Conservation (phyloP, 441 rosid genomes). For the Gossypium lobatum region DNA sequence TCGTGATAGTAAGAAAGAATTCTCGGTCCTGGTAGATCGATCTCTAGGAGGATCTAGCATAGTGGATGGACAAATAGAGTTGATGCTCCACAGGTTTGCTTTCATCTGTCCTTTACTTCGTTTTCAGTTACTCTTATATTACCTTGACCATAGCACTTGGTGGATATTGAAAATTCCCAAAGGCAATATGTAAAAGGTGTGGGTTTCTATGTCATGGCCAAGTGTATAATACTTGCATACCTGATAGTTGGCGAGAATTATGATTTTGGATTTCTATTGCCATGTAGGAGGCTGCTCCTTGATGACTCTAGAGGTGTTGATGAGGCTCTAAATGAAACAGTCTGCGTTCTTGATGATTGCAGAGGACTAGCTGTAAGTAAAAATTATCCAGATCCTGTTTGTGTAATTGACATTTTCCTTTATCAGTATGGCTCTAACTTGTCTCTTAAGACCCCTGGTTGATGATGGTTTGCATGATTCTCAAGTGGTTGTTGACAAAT, state of each 20-base stretch:
- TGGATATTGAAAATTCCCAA: neutral
- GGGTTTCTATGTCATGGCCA: neutral
- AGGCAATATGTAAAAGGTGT: neutral
- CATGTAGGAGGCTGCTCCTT: slow-evolving; percentile 76
- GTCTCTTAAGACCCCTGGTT: slow-evolving; percentile 1
- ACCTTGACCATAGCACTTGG: neutral
- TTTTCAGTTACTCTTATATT: neutral
- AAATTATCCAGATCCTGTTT: slow-evolving; percentile 1
- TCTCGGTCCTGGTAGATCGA: slow-evolving; percentile 90
- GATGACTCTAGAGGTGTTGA: slow-evolving; percentile 96
- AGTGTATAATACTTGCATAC: neutral
- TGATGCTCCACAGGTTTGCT: slow-evolving; percentile 91
- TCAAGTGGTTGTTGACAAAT: neutral
- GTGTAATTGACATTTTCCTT: neutral
- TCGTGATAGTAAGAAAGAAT: slow-evolving; percentile 62
- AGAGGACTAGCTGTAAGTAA: slow-evolving; percentile 71
- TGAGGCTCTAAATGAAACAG: slow-evolving; percentile 84
- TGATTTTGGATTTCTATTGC: slow-evolving; percentile 10
- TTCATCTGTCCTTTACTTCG: neutral
- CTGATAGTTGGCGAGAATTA: neutral
- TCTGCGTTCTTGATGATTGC: slow-evolving; percentile 63
- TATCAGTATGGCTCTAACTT: slow-evolving; percentile 2
- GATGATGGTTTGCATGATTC: neutral
- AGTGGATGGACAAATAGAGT: slow-evolving; percentile 86
- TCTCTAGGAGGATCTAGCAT: slow-evolving; percentile 88